Conservation (phyloP, 169 alveolate species). For the Eimeria maxima region DNA sequence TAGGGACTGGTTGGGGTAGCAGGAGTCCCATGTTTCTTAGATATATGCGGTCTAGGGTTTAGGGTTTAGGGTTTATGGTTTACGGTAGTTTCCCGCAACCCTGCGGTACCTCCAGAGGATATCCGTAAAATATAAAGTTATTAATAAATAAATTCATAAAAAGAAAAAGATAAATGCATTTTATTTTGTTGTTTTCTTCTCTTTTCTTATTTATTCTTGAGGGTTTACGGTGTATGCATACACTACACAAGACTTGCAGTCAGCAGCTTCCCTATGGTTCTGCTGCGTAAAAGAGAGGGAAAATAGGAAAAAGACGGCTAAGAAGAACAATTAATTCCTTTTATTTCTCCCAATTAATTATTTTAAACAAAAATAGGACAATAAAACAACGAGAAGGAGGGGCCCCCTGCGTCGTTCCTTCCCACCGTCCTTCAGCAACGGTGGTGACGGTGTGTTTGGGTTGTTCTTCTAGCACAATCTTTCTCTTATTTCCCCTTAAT, state of each 20-base stretch:
- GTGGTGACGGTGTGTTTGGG: neutral
- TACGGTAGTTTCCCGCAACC: neutral
- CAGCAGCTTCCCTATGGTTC: too few relatives aligned
- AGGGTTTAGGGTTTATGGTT: slow-evolving; percentile 19
- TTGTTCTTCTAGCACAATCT: neutral
- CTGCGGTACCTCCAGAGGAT: neutral
- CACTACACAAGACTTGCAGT: too few relatives aligned
- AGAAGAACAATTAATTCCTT: too few relatives aligned
- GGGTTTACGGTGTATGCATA: too few relatives aligned
- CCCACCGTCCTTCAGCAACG: neutral
- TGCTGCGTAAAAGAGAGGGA: too few relatives aligned
- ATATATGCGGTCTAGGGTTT: neutral
- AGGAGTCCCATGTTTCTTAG: neutral
- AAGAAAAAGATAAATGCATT: neutral
- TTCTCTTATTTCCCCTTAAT: neutral
- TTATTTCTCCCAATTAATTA: too few relatives aligned
- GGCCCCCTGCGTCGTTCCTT: neutral
- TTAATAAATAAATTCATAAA: neutral
- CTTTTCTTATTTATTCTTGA: too few relatives aligned
- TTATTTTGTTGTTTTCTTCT: too few relatives aligned
- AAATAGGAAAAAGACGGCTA: too few relatives aligned
- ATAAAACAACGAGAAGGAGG: neutral
- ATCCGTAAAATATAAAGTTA: neutral
- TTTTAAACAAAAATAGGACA: neutral
- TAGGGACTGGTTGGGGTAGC: neutral